Percentiles rank a stretch among this genome's conserved stretches.
phyloP scores from a whole-genome alignment of 371 early-diverging fungal species.

The Mortierella sp. region DNA sequence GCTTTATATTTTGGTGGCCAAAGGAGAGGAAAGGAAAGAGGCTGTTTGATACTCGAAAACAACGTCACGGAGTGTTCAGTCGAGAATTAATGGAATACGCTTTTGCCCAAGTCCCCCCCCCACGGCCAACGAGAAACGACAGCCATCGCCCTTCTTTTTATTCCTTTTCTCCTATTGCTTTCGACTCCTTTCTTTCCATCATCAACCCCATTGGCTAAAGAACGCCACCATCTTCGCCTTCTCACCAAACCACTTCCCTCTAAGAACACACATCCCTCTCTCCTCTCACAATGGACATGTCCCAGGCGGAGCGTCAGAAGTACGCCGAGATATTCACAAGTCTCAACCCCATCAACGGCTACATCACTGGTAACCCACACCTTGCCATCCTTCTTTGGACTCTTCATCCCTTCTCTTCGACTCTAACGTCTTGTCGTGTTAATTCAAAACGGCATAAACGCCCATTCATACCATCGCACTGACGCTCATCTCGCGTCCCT shows the following conservation, averaged over 20 bases:
- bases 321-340: slow-evolving; percentile 77
- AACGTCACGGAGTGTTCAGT: slow-evolving; percentile 16
- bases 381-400: not conserved
- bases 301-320: slow-evolving; percentile 66
- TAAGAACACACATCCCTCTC: slow-evolving; percentile 3
- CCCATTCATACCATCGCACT: not conserved
- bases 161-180: not conserved
- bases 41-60: slow-evolving; percentile 14
- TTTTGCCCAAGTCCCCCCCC: not conserved
- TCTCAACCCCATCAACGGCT: slow-evolving; percentile 76
- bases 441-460: not conserved
- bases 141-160: not conserved
- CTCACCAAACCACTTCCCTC: too few relatives aligned
- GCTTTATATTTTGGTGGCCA: not conserved
- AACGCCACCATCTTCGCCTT: not conserved
- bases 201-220: not conserved
- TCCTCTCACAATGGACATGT: slow-evolving; percentile 48
- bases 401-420: not conserved
- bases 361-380: slow-evolving; percentile 70
- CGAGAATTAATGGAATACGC: not conserved
- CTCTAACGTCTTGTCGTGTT: not conserved
- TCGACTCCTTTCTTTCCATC: not conserved
- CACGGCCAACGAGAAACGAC: too few relatives aligned
- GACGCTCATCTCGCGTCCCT: slow-evolving; percentile 7
- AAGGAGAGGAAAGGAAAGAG: not conserved